Evolutionary conservation across 2,329 filamentous ascomycete species (phyloP), one percentile per base, ranked within the genome.

Genomic region (Zasmidium cellare): DNA sequence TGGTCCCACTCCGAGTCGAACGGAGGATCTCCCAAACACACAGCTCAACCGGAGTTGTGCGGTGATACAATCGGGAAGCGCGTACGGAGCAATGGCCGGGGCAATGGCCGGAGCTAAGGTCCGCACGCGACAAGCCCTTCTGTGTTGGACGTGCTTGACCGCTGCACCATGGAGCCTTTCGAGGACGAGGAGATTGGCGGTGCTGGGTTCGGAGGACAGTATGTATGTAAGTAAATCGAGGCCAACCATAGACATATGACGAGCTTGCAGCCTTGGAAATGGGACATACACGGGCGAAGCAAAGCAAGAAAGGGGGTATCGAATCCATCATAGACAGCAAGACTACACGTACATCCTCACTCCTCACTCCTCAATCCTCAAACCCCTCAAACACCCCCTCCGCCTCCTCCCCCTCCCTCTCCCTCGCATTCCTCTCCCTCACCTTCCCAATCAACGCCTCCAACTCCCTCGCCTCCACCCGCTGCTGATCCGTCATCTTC

Each of bases 401-500:
- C 11, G n/a, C n/a, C n/a, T n/a, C n/a, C n/a, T n/a, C n/a, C n/a
- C n/a, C n/a, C n/a, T n/a, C n/a, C n/a, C n/a, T n/a, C n/a, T n/a
- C n/a, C n/a, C n/a, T n/a, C n/a, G n/a, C n/a, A n/a, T n/a, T n/a
- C n/a, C n/a, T n/a, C 24, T 66, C 59, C 24, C 55, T 58, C 16
- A 46, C 61, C 14, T 54, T 57, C 18, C 55, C 58, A 54, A 57
- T 64, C 62, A 65, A 58, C 61, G 64, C 59, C 16, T 73, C 65
- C 58, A 74, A 60, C 59, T 72, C 65, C 44, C 53, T 66, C 55
- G 69, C 68, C 63, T 72, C 65, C 46, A 47, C 58, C 62, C 62
- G 64, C 58, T 74, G 70, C 18, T 56, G 65, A 19, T 65, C 65
- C 2, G 51, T 66, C 69, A 75, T 70, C 58, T 66, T 69, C 46